These are phyloP conservation scores for Thyridium curvatum DNA, from an alignment of 2,329 filamentous ascomycete species.

Conservation along the genomic window DNA sequence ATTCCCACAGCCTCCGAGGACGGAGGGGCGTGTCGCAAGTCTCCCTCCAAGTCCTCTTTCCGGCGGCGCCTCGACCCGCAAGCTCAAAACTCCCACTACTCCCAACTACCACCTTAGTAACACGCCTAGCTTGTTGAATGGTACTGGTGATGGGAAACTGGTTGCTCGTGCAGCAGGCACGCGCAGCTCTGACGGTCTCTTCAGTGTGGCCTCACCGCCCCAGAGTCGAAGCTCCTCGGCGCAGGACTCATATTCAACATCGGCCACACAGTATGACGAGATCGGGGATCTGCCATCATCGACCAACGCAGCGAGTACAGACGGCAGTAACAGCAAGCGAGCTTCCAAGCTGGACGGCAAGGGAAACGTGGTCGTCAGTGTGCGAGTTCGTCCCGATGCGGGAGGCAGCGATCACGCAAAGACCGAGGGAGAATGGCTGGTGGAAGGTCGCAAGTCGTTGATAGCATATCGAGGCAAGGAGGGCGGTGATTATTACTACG, in stretches of 20 bases:
- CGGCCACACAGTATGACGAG: conserved; percentile 83
- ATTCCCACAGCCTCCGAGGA: conserved; percentile 83
- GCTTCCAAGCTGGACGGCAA: conserved; percentile 64
- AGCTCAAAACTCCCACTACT: conserved; percentile 49
- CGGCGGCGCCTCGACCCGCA: conserved; percentile 44
- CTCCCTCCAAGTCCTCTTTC: conserved; percentile 57
- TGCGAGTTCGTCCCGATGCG: conserved; percentile 82
- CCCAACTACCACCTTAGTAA: conserved; percentile 42
- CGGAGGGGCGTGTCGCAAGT: conserved; percentile 51
- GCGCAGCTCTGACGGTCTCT: conserved; percentile 66
- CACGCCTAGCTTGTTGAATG: conserved; percentile 73
- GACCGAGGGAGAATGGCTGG: conserved; percentile 80
- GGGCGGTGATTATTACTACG: conserved; percentile 87
- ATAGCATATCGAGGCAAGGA: conserved; percentile 84
- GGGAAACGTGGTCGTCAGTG: conserved; percentile 93
- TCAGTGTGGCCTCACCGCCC: conserved; percentile 73
- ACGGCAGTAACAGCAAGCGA: conserved; percentile 31
- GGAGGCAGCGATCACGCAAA: conserved; percentile 51
- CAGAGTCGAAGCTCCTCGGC: conserved; percentile 89
- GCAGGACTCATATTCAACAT: conserved; percentile 87
- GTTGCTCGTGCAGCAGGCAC: conserved; percentile 54
- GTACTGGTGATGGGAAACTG: conserved; percentile 69
- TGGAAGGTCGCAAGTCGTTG: conserved; percentile 76
- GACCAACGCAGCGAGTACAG: conserved; percentile 15
- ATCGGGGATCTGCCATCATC: conserved; percentile 47